These are phyloP conservation scores for Podospora didyma DNA, from an alignment of 495 filamentous ascomycete species.

Conservation along the genomic window DNA sequence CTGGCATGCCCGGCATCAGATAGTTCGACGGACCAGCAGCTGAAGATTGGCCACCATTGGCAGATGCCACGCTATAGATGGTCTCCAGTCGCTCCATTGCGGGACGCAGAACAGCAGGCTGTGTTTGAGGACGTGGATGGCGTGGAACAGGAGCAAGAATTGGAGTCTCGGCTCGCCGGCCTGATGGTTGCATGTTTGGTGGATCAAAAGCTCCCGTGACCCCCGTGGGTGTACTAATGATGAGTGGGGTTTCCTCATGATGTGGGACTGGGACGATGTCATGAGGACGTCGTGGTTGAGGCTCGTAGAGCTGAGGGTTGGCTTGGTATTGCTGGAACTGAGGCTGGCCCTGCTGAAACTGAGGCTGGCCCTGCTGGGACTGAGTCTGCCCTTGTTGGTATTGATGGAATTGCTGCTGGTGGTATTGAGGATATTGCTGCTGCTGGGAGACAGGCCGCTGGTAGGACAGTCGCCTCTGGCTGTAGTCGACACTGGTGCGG, in stretches of 20 bases:
- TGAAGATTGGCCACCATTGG: slow-evolving; percentile 62
- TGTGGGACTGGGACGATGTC: slow-evolving; percentile 13
- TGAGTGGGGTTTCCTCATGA: slow-evolving; percentile 39
- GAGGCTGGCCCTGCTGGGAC: no score
- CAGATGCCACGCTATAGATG: slow-evolving; percentile 73
- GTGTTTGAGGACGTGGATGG: slow-evolving; percentile 36
- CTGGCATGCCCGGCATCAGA: not conserved
- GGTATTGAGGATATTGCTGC: slow-evolving; percentile 13
- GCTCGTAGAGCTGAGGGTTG: slow-evolving; percentile 18
- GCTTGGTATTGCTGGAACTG: slow-evolving; percentile 1
- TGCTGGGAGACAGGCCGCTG: slow-evolving; percentile 23
- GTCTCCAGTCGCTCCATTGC: slow-evolving; percentile 67
- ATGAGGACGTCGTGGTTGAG: slow-evolving; percentile 22
- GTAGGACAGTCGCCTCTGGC: slow-evolving; percentile 17
- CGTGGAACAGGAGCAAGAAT: slow-evolving; percentile 40
- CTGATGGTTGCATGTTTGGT: slow-evolving; percentile 24
- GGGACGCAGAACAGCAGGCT: slow-evolving; percentile 39
- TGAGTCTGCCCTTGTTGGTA: no score
- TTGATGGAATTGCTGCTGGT: no score
- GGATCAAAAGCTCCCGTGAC: slow-evolving; percentile 42
- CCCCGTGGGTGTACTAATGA: slow-evolving; percentile 45
- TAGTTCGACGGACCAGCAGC: no score
- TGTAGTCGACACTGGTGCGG: slow-evolving; percentile 11
- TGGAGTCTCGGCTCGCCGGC: slow-evolving; percentile 27
- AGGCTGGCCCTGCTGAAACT: no score